phyloP scores from a whole-genome alignment of 768 basidiomycete species.

The Neoboletus subvelutipes region DNA sequence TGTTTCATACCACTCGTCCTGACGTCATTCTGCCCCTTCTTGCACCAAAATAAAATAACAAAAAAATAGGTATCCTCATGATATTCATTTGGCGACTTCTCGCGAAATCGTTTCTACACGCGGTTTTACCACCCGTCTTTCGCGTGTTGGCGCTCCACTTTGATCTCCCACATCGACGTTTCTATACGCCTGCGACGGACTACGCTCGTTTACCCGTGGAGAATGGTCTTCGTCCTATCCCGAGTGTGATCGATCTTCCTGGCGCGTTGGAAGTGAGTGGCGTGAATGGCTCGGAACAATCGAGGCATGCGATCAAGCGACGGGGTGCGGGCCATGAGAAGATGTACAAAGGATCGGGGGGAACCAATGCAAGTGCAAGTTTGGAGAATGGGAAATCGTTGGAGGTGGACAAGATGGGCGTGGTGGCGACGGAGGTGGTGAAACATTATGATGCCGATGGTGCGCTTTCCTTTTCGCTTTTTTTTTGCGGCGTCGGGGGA shows the following conservation, averaged over 20 bases:
- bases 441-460: conserved; percentile 89
- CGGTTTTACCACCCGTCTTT: conserved; percentile 81
- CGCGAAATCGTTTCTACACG: conserved; percentile 74
- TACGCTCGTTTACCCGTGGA: conserved; percentile 70
- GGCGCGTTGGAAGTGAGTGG: conserved; percentile 39
- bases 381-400: conserved; percentile 23
- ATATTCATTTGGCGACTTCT: conserved; percentile 89
- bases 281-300: conserved; percentile 37
- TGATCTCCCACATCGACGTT: conserved; percentile 76
- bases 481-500: background rate
- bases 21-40: background rate
- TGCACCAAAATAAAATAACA: background rate
- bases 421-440: conserved; percentile 27
- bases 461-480: conserved; percentile 39
- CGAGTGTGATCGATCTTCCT: conserved; percentile 83
- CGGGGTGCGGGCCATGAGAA: conserved; percentile 10
- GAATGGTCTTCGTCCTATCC: conserved; percentile 65
- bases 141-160: conserved; percentile 67
- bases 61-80: conserved; percentile 56
- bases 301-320: conserved; percentile 31
- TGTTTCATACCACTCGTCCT: background rate
- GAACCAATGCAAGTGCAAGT: conserved; percentile 27
- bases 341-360: conserved; percentile 26
- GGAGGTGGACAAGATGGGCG: conserved; percentile 34
- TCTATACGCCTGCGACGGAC: conserved; percentile 91